Percentiles rank a stretch among this genome's conserved stretches.
Evolutionary conservation across 1,139 yeast genomes (phyloP).

Genomic region (Yamadazyma atmosphaerica): DNA sequence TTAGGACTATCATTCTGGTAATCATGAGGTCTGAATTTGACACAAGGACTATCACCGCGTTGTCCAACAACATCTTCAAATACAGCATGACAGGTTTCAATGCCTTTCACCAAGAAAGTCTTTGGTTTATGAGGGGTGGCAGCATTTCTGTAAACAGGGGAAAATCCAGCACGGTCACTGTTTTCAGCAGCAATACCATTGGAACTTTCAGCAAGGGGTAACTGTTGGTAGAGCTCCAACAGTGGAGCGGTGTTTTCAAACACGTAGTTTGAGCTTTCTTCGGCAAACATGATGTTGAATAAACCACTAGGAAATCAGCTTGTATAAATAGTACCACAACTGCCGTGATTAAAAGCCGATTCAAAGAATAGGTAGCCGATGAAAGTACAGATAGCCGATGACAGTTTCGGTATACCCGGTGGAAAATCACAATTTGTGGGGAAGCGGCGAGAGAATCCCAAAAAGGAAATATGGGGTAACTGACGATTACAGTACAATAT

Average conservation of each 20-base stretch:
- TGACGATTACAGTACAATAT: no score
- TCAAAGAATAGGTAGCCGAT: no score
- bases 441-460: no score
- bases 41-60: slow-evolving; percentile 25
- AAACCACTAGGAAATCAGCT: no score
- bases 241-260: neutral
- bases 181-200: slow-evolving; percentile 41
- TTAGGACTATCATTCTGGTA: slow-evolving; percentile 23
- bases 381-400: no score
- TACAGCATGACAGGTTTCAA: slow-evolving; percentile 29
- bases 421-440: no score
- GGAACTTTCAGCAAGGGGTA: slow-evolving; percentile 67
- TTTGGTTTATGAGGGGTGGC: slow-evolving; percentile 24
- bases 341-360: no score
- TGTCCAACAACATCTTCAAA: slow-evolving; percentile 24
- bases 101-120: slow-evolving; percentile 21
- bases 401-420: no score
- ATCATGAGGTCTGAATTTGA: slow-evolving; percentile 33
- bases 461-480: no score
- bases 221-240: slow-evolving; percentile 18
- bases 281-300: neutral
- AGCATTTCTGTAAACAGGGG: slow-evolving; percentile 34
- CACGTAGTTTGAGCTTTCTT: neutral
- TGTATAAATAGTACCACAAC: no score
- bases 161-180: slow-evolving; percentile 29